phyloP scores from a whole-genome alignment of 257 asterid genomes.

The Mitragyna speciosa region DNA sequence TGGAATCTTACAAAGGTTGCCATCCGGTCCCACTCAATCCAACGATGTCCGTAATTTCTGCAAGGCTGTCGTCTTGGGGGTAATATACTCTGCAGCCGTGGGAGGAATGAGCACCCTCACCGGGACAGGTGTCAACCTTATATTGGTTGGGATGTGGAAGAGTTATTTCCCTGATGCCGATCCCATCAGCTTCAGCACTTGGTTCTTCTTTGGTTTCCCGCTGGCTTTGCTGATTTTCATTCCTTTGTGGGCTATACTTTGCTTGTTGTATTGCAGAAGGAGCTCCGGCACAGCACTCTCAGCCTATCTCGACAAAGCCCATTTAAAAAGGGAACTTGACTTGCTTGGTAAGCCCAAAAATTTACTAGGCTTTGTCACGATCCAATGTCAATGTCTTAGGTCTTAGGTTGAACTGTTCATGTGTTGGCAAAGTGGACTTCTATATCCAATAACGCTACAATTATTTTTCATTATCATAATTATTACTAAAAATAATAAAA shows the following conservation, averaged over 20 bases:
- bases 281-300: conserved; percentile 54
- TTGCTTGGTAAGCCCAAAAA: conserved; percentile 52
- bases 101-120: conserved; percentile 96
- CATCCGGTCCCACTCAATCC: conserved; percentile 45
- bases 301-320: conserved; percentile 60
- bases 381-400: no score
- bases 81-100: conserved; percentile 65
- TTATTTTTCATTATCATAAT: no score
- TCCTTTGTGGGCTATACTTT: conserved; percentile 70
- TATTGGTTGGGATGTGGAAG: conserved; percentile 97
- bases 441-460: no score
- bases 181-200: conserved; percentile 77
- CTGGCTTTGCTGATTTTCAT: conserved; percentile 55
- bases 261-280: conserved; percentile 55
- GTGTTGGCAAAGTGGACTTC: no score
- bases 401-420: no score
- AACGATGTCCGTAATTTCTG: conserved; percentile 51
- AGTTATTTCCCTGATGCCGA: conserved; percentile 73
- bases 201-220: conserved; percentile 80
- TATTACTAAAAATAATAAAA: no score
- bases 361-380: not conserved
- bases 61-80: conserved; percentile 87
- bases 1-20: conserved; percentile 67
- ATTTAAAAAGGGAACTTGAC: conserved; percentile 74
- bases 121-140: conserved; percentile 92